phyloP scores from a whole-genome alignment of 495 filamentous ascomycete species.

The Annulohypoxylon moriforme region DNA sequence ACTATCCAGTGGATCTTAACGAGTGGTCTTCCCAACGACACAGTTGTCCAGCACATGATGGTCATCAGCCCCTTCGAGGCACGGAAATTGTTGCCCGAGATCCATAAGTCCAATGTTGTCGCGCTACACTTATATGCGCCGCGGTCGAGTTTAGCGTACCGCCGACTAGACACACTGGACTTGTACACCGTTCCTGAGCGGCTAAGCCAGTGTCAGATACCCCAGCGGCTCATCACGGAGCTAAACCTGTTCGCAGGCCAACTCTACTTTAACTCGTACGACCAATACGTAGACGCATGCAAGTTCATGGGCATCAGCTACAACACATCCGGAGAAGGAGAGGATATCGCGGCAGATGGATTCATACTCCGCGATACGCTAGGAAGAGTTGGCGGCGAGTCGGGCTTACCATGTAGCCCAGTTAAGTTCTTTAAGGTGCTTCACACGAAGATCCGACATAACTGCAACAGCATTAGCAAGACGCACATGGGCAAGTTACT shows the following conservation, averaged over 20 bases:
- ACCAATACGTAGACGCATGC: constrained; percentile 66
- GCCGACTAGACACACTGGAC: constrained; percentile 61
- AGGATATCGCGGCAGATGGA: constrained; percentile 57
- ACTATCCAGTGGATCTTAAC: constrained; percentile 71
- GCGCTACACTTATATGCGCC: constrained; percentile 70
- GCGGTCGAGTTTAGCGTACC: constrained; percentile 56
- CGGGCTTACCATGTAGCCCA: constrained; percentile 61
- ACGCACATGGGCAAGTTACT: constrained; percentile 68
- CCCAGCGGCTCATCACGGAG: constrained; percentile 51
- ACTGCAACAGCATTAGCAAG: constrained; percentile 61
- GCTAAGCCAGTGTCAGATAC: constrained; percentile 24
- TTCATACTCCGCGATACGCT: constrained; percentile 50
- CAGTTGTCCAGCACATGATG: constrained; percentile 52
- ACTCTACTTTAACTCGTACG: constrained; percentile 66
- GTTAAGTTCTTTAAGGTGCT: constrained; percentile 64
- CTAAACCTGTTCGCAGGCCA: constrained; percentile 77
- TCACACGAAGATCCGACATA: constrained; percentile 62
- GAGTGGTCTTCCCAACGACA: constrained; percentile 8
- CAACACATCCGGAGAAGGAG: constrained; percentile 44
- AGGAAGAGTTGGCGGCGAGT: constrained; percentile 34
- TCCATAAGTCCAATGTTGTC: constrained; percentile 50
- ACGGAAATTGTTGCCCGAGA: constrained; percentile 58
- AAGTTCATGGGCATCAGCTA: constrained; percentile 62
- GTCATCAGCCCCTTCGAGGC: constrained; percentile 75
- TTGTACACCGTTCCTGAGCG: constrained; percentile 53